Evolutionary conservation across 306 rosid species (phyloP).

Genomic region (Vigna nakashimae): DNA sequence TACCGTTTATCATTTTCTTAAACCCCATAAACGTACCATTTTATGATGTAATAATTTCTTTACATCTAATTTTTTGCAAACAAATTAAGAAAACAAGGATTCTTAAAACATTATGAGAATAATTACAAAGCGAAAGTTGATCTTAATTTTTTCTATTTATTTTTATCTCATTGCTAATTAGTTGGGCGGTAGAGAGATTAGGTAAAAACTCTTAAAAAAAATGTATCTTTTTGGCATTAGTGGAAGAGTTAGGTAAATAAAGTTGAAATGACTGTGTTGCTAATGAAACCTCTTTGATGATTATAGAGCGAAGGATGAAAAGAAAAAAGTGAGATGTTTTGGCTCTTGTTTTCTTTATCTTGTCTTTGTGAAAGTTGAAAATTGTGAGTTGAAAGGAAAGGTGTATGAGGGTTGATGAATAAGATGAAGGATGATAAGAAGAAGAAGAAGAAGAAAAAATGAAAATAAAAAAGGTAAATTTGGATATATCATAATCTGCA

Average conservation of each 20-base stretch:
- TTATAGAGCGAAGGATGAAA: not conserved
- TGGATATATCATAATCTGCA: slow-evolving; percentile 47
- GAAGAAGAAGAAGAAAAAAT: not conserved
- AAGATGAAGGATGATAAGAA: slow-evolving; percentile 16
- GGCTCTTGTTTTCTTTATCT: not conserved
- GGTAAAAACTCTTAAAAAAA: not conserved
- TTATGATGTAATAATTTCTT: too few relatives aligned
- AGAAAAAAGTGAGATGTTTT: not conserved
- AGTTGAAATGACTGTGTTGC: slow-evolving; percentile 25
- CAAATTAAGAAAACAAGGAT: too few relatives aligned
- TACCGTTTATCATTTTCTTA: too few relatives aligned
- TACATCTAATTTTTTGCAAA: too few relatives aligned
- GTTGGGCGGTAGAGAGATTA: slow-evolving; percentile 21
- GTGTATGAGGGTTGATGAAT: not conserved
- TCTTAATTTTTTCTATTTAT: too few relatives aligned
- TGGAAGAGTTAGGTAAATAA: slow-evolving; percentile 44
- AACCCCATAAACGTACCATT: too few relatives aligned
- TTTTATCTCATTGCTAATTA: not conserved
- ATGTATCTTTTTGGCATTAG: not conserved
- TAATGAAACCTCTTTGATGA: not conserved
- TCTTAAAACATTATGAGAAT: not conserved
- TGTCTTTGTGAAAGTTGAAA: too few relatives aligned
- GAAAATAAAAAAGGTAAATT: slow-evolving; percentile 34
- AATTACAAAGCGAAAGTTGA: not conserved
- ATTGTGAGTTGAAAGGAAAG: not conserved